These are phyloP conservation scores for Asterochloris sp. DNA, from an alignment of 139 green algal genomes.

Conservation along the genomic window DNA sequence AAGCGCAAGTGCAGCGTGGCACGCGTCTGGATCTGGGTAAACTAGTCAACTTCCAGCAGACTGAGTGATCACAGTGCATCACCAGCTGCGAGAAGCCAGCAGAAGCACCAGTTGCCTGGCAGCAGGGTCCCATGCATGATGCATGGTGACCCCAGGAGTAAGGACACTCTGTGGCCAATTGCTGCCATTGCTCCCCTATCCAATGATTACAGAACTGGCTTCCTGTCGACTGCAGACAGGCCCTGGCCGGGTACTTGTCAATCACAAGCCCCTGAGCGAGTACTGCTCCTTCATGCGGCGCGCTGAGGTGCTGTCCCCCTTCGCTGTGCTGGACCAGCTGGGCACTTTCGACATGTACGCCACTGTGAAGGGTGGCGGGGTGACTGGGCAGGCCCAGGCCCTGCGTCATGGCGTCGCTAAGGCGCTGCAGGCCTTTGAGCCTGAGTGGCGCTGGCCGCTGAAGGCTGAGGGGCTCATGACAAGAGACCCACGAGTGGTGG, in stretches of 20 bases:
- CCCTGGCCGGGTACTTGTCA: constrained; percentile 62
- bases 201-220: not conserved
- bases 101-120: too few species aligned
- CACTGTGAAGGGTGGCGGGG: constrained; percentile 50
- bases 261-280: constrained; percentile 54
- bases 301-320: constrained; percentile 67
- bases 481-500: constrained; percentile 82
- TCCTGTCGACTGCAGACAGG: not conserved
- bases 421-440: constrained; percentile 76
- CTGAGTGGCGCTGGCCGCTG: constrained; percentile 46
- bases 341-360: constrained; percentile 66
- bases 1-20: constrained; percentile 68
- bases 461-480: constrained; percentile 63
- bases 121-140: too few species aligned
- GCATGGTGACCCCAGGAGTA: not conserved
- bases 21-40: constrained; percentile 34
- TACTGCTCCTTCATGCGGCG: constrained; percentile 72
- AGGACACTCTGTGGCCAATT: not conserved
- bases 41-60: too few species aligned
- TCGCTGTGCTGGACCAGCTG: constrained; percentile 61
- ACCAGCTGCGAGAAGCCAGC: too few species aligned
- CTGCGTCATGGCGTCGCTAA: constrained; percentile 75
- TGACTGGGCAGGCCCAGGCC: constrained; percentile 72
- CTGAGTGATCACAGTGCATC: too few species aligned
- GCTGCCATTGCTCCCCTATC: too few species aligned